Base-by-base conservation (phyloP, 306 rosid species). In the Betula pendula region DNA sequence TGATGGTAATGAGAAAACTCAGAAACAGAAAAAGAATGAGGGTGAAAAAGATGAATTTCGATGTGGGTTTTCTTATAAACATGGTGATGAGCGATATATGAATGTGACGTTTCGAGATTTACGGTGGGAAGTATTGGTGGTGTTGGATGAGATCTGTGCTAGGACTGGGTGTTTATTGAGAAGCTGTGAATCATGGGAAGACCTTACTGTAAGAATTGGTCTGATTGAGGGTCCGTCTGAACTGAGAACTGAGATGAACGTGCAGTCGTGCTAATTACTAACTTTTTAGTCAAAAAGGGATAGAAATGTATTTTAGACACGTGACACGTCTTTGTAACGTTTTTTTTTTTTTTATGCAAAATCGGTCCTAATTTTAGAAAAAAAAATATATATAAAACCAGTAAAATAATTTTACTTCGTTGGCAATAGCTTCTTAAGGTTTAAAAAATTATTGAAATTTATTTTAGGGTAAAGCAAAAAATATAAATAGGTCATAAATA, bases 1-100 rank as follows among this genome's bases (percentile, higher is more conserved):
- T 22, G 67, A 83, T 68, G 47, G 85, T 79, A 45, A 79, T 13
- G 73, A 71, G 73, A 31, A 77, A 76, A 53, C 70, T 70, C 19
- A 83, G 77, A 0, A 89, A 27, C 0, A 95, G 83, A 82, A 92
- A 73, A 68, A 92, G 86, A 80, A 87, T 76, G 60, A 95, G 78
- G 47, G 69, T 31, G 71, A 89, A 80, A 50, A 22, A 59, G 86
- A 87, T 50, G 79, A 82, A 81, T 84, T 77, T 92, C 25, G 83
- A 78, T 29, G 88, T 81, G 89, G 91, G 91, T 77, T 84, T 89
- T 50, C 69, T 66, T 70, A 47, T 67, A 27, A 65, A 74, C 92
- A 88, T 90, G 80, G 25, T 70, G 72, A 71, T 27, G 68, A 42
- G 60, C 12, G 27, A n/a, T 13, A 9, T 38, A 68, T 0, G 77